Evolutionary conservation across 495 filamentous ascomycete species (phyloP), one percentile per base, ranked within the genome.

Genomic region (Xylaria cubensis): DNA sequence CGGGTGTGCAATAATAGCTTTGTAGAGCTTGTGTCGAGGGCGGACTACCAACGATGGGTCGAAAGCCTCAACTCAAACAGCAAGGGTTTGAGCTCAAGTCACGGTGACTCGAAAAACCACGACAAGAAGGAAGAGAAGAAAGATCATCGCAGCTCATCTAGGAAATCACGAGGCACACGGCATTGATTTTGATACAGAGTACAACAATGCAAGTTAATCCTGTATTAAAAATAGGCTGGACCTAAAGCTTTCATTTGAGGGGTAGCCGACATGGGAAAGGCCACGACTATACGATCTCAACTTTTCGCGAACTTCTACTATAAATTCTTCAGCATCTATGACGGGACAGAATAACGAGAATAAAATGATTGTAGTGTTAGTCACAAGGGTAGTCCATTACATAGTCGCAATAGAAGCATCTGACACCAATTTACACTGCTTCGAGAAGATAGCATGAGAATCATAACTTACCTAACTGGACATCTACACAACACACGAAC

Each of bases 1-100:
- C n/a, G n/a, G 0, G 59, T 24, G 24, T 71, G 69, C 34, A 51
- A 64, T n/a, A 71, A 71, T 46, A 71, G 59, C 46, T 50, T 64
- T 55, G 24, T 55, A 34, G 59, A 71, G 48, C 13, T 71, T 10
- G 21, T 71, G 56, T 44, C 59, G 7, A 48, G 42, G 13, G 69
- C 46, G n/a, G 69, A 71, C 15, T 71, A 41, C 32, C 59, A 41
- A 34, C 58, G 6, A 64, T 36, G 56, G 17, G 19, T 12, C 59
- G 34, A 29, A 44, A 21, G 21, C 19, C 34, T 21, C 4, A 17
- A 15, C 46, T 36, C 56, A 58, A 34, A 36, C 12, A 8, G 13
- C 13, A 56, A 15, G 3, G 61, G 61, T 32, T 53, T 55, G 4
- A 55, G 29, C 64, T 53, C 65, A 12, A 48, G 69, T 13, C 46